A percentile compares a stretch with the other conserved stretches of the same genome.
Conservation (phyloP, 129 eudicot species). For the Arctium minus region DNA sequence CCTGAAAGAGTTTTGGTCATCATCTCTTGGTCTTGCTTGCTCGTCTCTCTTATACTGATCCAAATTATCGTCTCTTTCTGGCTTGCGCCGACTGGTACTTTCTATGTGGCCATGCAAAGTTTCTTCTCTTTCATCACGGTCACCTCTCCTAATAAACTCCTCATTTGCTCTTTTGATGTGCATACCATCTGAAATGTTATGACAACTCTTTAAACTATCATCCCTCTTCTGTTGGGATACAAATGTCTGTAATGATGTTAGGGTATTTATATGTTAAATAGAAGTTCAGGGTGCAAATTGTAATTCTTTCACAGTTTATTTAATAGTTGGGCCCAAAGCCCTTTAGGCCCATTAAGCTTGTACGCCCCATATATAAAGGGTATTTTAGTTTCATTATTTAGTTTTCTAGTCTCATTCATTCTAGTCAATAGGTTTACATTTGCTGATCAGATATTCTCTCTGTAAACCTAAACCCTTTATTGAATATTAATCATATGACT, state of each 20-base stretch:
- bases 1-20: slow-evolving; percentile 53
- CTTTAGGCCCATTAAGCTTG: no score
- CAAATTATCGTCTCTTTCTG: slow-evolving; percentile 76
- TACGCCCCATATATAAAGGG: no score
- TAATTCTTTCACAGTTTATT: no score
- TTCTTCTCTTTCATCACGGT: slow-evolving; percentile 53
- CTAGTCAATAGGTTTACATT: no score
- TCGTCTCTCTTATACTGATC: slow-evolving; percentile 69
- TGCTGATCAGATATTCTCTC: no score
- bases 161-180: slow-evolving; percentile 58
- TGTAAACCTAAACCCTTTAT: no score
- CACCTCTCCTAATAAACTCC: slow-evolving; percentile 39
- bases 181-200: slow-evolving; percentile 52
- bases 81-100: slow-evolving; percentile 55
- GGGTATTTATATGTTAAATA: no score
- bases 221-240: slow-evolving; percentile 54
- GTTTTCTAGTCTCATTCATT: no score
- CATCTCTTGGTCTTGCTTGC: slow-evolving; percentile 39
- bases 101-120: slow-evolving; percentile 44
- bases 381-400: no score
- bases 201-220: slow-evolving; percentile 42
- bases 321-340: no score
- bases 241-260: slow-evolving; percentile 50
- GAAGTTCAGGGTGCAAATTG: no score
- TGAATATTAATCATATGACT: no score